These are phyloP conservation scores for Hydrangea macrophylla DNA, from an alignment of 148 eudicot genomes.

Conservation along the genomic window DNA sequence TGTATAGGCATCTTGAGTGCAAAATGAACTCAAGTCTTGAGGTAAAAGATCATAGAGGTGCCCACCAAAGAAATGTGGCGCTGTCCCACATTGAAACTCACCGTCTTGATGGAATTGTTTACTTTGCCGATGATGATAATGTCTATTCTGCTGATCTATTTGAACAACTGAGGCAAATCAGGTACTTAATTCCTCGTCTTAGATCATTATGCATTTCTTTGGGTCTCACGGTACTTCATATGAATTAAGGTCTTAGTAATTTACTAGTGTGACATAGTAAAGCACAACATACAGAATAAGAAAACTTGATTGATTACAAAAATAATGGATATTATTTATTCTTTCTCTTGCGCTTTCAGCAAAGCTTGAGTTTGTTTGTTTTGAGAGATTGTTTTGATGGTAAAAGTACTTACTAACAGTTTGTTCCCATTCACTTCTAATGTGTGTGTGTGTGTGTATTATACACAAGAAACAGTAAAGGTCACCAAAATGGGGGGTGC, in stretches of 20 bases:
- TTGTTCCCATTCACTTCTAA: not conserved
- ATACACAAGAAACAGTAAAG: too few relatives aligned
- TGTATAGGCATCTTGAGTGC: conserved; percentile 83
- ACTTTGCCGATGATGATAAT: conserved; percentile 67
- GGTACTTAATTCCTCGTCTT: conserved; percentile 35
- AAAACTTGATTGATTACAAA: not conserved
- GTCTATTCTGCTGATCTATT: conserved; percentile 62
- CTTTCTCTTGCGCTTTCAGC: not conserved
- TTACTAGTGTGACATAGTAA: not conserved
- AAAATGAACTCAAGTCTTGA: conserved; percentile 54
- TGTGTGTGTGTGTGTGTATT: too few relatives aligned
- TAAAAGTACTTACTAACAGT: not conserved
- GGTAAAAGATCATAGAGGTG: conserved; percentile 44
- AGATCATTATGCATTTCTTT: not conserved
- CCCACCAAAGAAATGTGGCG: conserved; percentile 72
- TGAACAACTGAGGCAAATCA: conserved; percentile 63
- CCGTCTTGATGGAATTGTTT: conserved; percentile 70
- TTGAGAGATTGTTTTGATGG: not conserved
- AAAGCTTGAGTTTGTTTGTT: not conserved
- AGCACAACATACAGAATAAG: not conserved
- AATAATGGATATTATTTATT: not conserved
- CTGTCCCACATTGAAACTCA: conserved; percentile 75
- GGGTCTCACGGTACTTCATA: not conserved
- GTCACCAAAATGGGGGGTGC: too few relatives aligned
- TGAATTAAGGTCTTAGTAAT: not conserved